A percentile compares a stretch with the other conserved stretches of the same genome.
Conservation (phyloP, 176 grass and related monocot genomes). For the Eragrostis curvula region DNA sequence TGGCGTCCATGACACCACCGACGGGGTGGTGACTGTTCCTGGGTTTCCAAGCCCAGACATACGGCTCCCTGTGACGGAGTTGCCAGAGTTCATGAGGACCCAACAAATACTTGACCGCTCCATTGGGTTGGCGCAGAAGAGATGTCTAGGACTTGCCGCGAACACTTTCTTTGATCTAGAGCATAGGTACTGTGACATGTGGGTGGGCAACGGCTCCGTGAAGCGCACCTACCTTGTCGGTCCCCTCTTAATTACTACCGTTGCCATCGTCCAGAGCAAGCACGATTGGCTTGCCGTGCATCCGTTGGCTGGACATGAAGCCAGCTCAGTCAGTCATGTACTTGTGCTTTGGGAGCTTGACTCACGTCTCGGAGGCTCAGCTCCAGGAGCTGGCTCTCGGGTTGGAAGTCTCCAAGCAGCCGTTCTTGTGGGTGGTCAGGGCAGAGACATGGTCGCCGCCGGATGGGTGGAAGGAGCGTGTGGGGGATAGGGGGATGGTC, state of each 20-base stretch:
- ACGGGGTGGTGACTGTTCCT: neutral
- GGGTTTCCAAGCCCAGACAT: neutral
- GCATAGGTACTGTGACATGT: neutral
- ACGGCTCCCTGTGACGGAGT: slow-evolving; percentile 5
- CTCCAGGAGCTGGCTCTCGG: slow-evolving; percentile 40
- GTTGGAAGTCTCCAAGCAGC: slow-evolving; percentile 22
- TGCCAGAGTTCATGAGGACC: slow-evolving; percentile 2
- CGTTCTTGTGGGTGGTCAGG: slow-evolving; percentile 44
- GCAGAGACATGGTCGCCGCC: neutral
- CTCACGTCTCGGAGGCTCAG: slow-evolving; percentile 18
- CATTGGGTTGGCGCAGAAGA: rapidly evolving
- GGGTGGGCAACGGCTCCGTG: neutral
- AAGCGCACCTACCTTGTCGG: slow-evolving; percentile 36
- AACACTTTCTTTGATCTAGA: slow-evolving; percentile 49
- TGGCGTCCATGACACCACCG: too few species aligned
- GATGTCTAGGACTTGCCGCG: neutral
- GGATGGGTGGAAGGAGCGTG: slow-evolving; percentile 22
- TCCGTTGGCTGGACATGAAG: slow-evolving; percentile 37
- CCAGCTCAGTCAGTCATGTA: slow-evolving; percentile 27
- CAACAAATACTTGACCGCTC: rapidly evolving
- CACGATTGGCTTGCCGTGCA: neutral
- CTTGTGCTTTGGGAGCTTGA: slow-evolving; percentile 47
- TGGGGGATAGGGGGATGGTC: neutral
- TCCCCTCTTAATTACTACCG: slow-evolving; percentile 15
- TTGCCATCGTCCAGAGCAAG: too few species aligned